Percentiles rank a stretch among this genome's conserved stretches.
Conservation (phyloP, 805 yeast genomes). For the Metschnikowia baotianmanensis region DNA sequence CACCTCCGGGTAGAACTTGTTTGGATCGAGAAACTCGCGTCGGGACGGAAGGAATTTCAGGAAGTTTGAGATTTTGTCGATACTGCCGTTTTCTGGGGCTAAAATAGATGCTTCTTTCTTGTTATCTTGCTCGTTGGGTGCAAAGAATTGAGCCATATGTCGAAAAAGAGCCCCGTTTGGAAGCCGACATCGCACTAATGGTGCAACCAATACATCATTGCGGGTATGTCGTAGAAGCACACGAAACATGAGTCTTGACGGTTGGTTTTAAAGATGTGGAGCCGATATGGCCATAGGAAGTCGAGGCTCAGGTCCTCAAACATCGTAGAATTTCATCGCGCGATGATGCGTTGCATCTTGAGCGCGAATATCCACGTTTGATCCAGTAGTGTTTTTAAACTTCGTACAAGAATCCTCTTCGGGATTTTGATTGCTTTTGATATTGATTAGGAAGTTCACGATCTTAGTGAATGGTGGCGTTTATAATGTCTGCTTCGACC, state of each 20-base stretch:
- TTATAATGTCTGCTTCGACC: too few relatives aligned
- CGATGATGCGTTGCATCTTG: conserved; percentile 3
- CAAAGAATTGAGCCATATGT: conserved; percentile 10
- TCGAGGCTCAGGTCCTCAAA: not conserved
- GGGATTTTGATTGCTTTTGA: too few relatives aligned
- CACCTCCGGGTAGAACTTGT: conserved; percentile 15
- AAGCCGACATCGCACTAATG: too few relatives aligned
- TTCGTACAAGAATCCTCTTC: not conserved
- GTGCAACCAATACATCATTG: not conserved
- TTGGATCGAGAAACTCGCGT: conserved; percentile 14
- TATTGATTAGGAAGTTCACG: too few relatives aligned
- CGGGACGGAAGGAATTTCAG: not conserved
- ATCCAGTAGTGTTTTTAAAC: not conserved
- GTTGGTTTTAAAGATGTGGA: not conserved
- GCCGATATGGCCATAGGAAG: not conserved
- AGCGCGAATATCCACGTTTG: not conserved
- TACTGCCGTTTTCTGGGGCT: too few relatives aligned
- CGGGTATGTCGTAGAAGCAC: conserved; percentile 3
- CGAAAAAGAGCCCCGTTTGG: not conserved
- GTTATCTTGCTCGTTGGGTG: conserved; percentile 6
- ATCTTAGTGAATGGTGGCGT: too few relatives aligned
- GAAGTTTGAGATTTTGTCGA: too few relatives aligned
- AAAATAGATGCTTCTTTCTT: not conserved
- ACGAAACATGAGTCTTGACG: not conserved
- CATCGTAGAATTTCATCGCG: conserved; percentile 1